These are phyloP conservation scores for Planoprotostelium fungivorum DNA, from an alignment of 78 protist species.

Conservation along the genomic window DNA sequence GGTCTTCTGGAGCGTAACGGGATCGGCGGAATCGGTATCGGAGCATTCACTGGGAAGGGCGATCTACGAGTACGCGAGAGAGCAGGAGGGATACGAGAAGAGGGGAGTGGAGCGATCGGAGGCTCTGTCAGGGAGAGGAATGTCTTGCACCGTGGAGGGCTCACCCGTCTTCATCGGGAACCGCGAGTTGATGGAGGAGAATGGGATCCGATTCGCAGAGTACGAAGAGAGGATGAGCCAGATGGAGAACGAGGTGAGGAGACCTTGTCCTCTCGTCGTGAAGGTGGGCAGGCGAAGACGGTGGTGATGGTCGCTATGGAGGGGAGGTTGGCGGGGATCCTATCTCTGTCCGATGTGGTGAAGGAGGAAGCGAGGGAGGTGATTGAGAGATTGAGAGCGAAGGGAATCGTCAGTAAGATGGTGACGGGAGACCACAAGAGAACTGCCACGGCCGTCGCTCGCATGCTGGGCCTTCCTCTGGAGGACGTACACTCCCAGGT, in stretches of 20 bases:
- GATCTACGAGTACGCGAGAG: constrained; percentile 24
- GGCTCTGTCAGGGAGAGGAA: constrained; percentile 50
- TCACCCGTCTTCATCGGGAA: constrained; percentile 25
- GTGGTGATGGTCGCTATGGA: constrained; percentile 41
- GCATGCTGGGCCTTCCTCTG: constrained; percentile 1
- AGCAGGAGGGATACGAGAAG: constrained; percentile 4
- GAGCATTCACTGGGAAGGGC: constrained; percentile 83
- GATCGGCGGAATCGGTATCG: constrained; percentile 34
- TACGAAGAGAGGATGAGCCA: background rate
- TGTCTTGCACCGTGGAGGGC: constrained; percentile 8
- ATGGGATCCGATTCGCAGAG: constrained; percentile 1
- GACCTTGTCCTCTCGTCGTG: background rate
- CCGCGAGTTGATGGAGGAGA: constrained; percentile 35
- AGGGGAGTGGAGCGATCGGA: constrained; percentile 18
- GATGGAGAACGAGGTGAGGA: background rate
- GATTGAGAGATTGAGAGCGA: constrained; percentile 15
- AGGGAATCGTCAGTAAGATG: constrained; percentile 38
- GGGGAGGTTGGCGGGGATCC: constrained; percentile 21
- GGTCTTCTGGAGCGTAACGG: constrained; percentile 18
- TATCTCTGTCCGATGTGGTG: constrained; percentile 26
- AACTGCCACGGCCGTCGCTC: constrained; percentile 39
- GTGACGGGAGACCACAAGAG: constrained; percentile 76
- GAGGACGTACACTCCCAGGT: background rate
- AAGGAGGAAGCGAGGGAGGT: constrained; percentile 35
- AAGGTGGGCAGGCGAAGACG: constrained; percentile 28